Base-by-base conservation (phyloP, 2,329 filamentous ascomycete species). In the Geoglossum cookeanum region DNA sequence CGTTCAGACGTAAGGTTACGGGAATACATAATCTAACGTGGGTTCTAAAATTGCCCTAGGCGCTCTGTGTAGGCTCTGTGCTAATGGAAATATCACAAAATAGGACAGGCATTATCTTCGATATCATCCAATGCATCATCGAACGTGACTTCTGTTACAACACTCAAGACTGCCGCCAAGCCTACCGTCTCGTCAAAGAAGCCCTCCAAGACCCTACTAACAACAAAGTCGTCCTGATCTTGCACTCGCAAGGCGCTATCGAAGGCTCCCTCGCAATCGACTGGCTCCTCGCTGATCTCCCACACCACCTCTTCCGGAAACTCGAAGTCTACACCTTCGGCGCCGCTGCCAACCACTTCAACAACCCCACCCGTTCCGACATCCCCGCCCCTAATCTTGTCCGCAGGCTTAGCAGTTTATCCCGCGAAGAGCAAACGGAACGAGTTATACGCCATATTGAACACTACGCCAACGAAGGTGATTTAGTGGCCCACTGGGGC, bases 231-330 rank as follows among this genome's bases (percentile, higher is more conserved):
- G 72, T 91, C 32, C 76, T 91, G 57, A 78, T 91, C 59, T 71
- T 85, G 42, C 87, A 92, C 67, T 86, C 82, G 0, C 87, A 91
- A 67, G 87, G 87, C 3, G 85, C 77, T 13, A 86, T 91, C 55
- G 81, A 87, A 64, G 83, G 81, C 1, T 78, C 83, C 2, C 70
- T 89, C 57, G 80, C 87, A 4, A 68, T 90, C 5, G 86, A 92
- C 69, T 87, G 85, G 83, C 74, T 57, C 39, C 37, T 57, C 47
- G 32, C 55, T 47, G 47, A 49, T n/a, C 47, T 57, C 29, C 44
- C 42, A 5, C 27, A 33, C 1, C 3, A 22, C 60, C 70, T 83
- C 3, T 71, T 88, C 4, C 68, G 73, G 1, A 85, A 87, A 63
- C 74, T 89, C 0, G 55, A 57, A 48, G 27, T 57, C 17, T 57